Evolutionary conservation across 345 rosid genomes (phyloP), one percentile per base, ranked within the genome.

Genomic region (Geranium brycei): DNA sequence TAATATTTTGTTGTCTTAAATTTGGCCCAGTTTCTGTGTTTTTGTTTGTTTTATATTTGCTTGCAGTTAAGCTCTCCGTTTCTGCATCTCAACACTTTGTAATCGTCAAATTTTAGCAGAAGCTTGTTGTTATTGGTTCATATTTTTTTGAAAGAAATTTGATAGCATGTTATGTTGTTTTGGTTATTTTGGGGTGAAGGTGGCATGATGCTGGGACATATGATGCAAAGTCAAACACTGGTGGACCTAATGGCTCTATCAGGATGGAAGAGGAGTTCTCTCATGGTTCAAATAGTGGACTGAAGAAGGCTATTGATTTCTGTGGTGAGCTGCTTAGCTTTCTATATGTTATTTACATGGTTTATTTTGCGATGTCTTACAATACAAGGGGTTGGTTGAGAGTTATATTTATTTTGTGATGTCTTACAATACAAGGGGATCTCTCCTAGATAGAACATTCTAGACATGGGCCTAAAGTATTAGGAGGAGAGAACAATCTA

Each of bases 181-280:
- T 4, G 32, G 53, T 58, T 62, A 23, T 23, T 23, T 23, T 61
- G 40, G 32, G 31, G 60, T 77, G 74, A 72, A 92, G 98, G 61
- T 92, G 98, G 98, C 96, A 89, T 65, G 98, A 92, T 31, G 96
- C 98, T 4, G 96, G 98, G 65, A 89, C 98, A 3, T 87, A 86
- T 61, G 95, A 89, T 71, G 91, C 73, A 62, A 81, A 47, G 64
- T 77, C 91, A 58, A 92, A 84, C 73, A 92, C 96, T 0, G 97
- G 95, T 18, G 98, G 93, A 64, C 82, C 97, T 19, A 89, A 87
- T 72, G 98, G 95, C 64, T 92, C 98, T 17, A 89, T 92, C 17
- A 78, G 95, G 78, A 87, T 77, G 70, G 91, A 89, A 55, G 95
- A 89, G 63, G 98, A 92, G 80, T 74, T 17, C 69, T 58, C 73